phyloP scores from a whole-genome alignment of 2,329 filamentous ascomycete species.

The Fusarium sp. region DNA sequence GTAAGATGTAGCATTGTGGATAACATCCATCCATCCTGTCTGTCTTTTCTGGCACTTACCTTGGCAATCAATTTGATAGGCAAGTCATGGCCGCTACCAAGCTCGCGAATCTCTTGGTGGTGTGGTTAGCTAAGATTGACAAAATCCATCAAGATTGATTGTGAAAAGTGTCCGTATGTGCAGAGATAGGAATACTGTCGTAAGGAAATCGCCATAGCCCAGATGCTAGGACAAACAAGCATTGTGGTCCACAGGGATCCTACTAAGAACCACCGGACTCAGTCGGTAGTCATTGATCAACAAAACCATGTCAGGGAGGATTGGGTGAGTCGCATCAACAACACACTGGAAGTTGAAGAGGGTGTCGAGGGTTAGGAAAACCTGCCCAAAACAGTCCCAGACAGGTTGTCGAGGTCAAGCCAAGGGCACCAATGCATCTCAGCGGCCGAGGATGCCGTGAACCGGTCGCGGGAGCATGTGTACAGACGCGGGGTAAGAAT shows the following conservation, averaged over 20 bases:
- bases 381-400: conserved; percentile 12
- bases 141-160: background rate
- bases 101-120: conserved; percentile 42
- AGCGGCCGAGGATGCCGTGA: conserved; percentile 43
- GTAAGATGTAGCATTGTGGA: conserved; percentile 23
- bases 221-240: background rate
- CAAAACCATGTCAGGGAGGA: conserved; percentile 8
- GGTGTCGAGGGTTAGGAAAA: conserved; percentile 24
- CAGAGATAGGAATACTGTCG: background rate
- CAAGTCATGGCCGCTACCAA: conserved; percentile 26
- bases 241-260: background rate
- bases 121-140: conserved; percentile 22
- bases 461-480: conserved; percentile 46
- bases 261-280: background rate
- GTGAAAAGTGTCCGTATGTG: background rate
- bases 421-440: conserved; percentile 36
- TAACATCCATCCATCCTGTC: conserved; percentile 13
- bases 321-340: conserved; percentile 10
- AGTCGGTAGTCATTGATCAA: conserved; percentile 7
- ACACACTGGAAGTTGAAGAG: conserved; percentile 9
- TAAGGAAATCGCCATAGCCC: background rate
- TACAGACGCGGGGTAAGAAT: conserved; percentile 42
- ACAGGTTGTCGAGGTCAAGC: conserved; percentile 14
- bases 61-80: conserved; percentile 35
- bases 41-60: conserved; percentile 21